Percentiles rank a stretch among this genome's conserved stretches.
Conservation (phyloP, 1,284 basidiomycete genomes). For the Irpex lacteus region DNA sequence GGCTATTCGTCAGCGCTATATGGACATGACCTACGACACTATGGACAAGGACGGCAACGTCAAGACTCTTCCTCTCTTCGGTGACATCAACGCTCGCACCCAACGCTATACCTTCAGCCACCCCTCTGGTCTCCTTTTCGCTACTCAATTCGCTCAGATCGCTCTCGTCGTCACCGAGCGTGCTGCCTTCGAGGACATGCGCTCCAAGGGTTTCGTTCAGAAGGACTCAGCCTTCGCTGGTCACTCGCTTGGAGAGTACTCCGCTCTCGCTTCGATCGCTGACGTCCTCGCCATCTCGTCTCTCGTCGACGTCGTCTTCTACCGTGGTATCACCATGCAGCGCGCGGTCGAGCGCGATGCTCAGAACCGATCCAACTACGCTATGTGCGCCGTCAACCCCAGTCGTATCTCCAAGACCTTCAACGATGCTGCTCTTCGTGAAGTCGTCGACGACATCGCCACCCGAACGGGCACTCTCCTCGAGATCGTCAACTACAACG, state of each 20-base stretch:
- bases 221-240: slow-evolving; percentile 92
- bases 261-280: slow-evolving; percentile 94
- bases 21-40: slow-evolving; percentile 98
- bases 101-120: slow-evolving; percentile 97
- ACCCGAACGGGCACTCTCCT: slow-evolving; percentile 77
- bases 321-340: slow-evolving; percentile 99
- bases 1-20: slow-evolving; percentile 96
- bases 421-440: slow-evolving; percentile 88
- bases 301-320: slow-evolving; percentile 98
- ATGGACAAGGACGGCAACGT: slow-evolving; percentile 94
- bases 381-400: slow-evolving; percentile 98
- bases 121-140: slow-evolving; percentile 92
- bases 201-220: slow-evolving; percentile 92
- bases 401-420: slow-evolving; percentile 93
- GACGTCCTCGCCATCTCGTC: slow-evolving; percentile 94
- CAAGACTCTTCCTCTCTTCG: slow-evolving; percentile 92
- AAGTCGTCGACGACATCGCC: slow-evolving; percentile 92
- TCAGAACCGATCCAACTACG: slow-evolving; percentile 92
- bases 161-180: slow-evolving; percentile 97
- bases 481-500: slow-evolving; percentile 98
- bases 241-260: slow-evolving; percentile 98
- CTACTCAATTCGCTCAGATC: slow-evolving; percentile 98
- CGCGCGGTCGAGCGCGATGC: slow-evolving; percentile 94
- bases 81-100: slow-evolving; percentile 89
- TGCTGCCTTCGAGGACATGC: slow-evolving; percentile 98